Evolutionary conservation across 2,329 filamentous ascomycete species (phyloP).

Genomic region (Lizonia empirigonia): DNA sequence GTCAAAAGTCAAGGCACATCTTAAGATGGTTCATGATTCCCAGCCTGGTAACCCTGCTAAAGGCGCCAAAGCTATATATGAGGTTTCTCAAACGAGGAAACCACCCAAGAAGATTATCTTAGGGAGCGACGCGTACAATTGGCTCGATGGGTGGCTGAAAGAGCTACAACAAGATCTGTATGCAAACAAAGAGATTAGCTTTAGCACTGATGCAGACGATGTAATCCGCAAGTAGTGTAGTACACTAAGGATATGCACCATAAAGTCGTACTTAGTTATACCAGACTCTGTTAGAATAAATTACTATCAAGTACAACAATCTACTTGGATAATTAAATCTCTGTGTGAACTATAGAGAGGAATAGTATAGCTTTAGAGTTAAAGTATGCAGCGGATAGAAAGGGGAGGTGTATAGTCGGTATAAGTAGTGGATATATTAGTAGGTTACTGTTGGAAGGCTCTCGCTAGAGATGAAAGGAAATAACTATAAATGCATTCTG

Average conservation of each 20-base stretch:
- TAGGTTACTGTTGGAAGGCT: no score
- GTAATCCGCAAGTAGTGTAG: neutral
- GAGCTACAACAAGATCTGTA: neutral
- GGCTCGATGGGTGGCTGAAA: neutral
- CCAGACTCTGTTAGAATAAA: no score
- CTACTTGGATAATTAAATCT: no score
- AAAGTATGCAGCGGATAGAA: no score
- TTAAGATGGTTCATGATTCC: neutral
- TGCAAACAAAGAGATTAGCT: slow-evolving; percentile 1
- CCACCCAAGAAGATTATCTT: neutral
- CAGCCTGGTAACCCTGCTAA: neutral
- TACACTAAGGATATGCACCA: neutral
- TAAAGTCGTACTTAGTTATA: no score
- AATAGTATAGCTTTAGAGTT: no score
- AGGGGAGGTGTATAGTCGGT: no score
- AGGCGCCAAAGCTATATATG: slow-evolving; percentile 2
- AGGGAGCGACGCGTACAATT: neutral
- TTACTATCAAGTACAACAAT: no score
- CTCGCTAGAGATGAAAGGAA: no score
- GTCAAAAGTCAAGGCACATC: neutral
- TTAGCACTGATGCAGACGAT: slow-evolving; percentile 4
- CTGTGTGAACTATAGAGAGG: no score
- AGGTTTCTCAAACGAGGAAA: neutral
- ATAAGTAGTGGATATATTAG: no score
- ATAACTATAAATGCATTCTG: no score